Conservation (phyloP, 768 basidiomycete species). For the Agrocybe praecox region DNA sequence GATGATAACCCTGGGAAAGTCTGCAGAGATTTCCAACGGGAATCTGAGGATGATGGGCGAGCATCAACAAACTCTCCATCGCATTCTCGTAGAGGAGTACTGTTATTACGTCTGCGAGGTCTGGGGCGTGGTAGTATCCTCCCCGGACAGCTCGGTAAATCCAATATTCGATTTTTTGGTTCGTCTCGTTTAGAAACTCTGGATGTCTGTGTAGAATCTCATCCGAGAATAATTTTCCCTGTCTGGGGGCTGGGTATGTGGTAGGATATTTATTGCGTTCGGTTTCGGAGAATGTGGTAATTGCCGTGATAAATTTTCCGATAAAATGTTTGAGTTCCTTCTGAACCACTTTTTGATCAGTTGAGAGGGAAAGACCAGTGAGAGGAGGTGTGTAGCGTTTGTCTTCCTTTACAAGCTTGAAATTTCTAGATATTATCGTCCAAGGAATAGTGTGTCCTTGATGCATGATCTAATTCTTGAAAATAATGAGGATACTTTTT, state of each 20-base stretch:
- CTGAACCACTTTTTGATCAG: conserved; percentile 13
- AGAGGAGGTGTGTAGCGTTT: conserved; percentile 25
- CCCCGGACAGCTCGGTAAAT: conserved; percentile 14
- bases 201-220: conserved; percentile 29
- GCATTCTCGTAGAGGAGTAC: conserved; percentile 37
- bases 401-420: conserved; percentile 34
- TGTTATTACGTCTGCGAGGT: conserved; percentile 36
- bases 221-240: conserved; percentile 31
- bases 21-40: conserved; percentile 26
- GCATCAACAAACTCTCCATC: conserved; percentile 31
- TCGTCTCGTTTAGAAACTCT: conserved; percentile 26
- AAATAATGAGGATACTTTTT: no score
- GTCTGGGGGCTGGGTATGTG: conserved; percentile 9
- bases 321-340: conserved; percentile 35
- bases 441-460: conserved; percentile 44
- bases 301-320: conserved; percentile 25
- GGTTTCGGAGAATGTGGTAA: conserved; percentile 35
- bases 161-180: conserved; percentile 36
- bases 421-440: conserved; percentile 32
- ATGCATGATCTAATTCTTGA: conserved; percentile 38
- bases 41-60: conserved; percentile 36
- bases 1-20: conserved; percentile 32
- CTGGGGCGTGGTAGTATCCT: conserved; percentile 14
- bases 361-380: conserved; percentile 27
- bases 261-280: conserved; percentile 36